These are phyloP conservation scores for Xanthoparmelia taractica DNA, from an alignment of 495 filamentous ascomycete genomes.

Conservation along the genomic window DNA sequence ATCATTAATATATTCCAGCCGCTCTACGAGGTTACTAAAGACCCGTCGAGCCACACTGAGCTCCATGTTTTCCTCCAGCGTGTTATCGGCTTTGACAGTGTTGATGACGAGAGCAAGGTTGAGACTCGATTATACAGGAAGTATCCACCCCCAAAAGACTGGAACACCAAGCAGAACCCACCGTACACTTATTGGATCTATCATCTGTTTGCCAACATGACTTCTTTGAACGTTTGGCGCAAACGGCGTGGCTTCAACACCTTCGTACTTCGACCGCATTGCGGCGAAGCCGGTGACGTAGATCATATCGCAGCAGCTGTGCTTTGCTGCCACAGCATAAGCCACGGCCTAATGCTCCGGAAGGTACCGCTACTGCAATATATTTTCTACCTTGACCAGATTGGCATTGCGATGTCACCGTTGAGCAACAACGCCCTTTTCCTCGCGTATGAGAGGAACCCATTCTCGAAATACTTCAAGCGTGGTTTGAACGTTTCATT, in stretches of 20 bases:
- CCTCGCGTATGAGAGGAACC: constrained; percentile 93
- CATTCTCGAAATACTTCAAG: constrained; percentile 89
- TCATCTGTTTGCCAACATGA: constrained; percentile 89
- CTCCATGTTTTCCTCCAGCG: constrained; percentile 91
- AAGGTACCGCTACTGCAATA: constrained; percentile 95
- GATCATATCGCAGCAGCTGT: constrained; percentile 91
- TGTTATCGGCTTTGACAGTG: constrained; percentile 93
- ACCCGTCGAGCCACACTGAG: constrained; percentile 81
- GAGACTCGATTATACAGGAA: constrained; percentile 88
- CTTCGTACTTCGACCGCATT: constrained; percentile 87
- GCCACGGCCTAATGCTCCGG: constrained; percentile 82
- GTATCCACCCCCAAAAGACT: constrained; percentile 80
- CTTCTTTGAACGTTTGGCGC: constrained; percentile 84
- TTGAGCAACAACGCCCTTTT: constrained; percentile 97
- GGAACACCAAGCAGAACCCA: constrained; percentile 89
- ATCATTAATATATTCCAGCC: constrained; percentile 89
- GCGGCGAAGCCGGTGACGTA: constrained; percentile 92
- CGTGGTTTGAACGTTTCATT: constrained; percentile 91
- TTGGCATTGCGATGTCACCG: constrained; percentile 97
- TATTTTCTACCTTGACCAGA: constrained; percentile 95
- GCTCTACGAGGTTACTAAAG: constrained; percentile 86
- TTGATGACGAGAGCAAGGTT: constrained; percentile 95
- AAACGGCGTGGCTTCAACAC: constrained; percentile 92
- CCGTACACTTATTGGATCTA: constrained; percentile 99
- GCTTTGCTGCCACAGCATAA: constrained; percentile 95